Base-by-base conservation (phyloP, 1,139 yeast genomes). In the Hemisphaericaspora xylofermentans region DNA sequence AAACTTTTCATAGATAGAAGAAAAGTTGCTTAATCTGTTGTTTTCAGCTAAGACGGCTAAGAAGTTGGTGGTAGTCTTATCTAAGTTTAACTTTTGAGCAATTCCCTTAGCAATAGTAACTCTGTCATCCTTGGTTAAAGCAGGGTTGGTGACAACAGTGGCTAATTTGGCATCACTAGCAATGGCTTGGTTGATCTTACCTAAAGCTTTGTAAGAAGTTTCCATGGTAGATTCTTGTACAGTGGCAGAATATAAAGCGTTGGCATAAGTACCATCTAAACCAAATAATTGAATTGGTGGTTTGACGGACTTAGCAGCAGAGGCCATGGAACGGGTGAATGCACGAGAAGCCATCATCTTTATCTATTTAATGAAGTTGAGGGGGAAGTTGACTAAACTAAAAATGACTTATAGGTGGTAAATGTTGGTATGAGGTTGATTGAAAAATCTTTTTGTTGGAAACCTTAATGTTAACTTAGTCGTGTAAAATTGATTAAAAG, bases 221-320 rank as follows among this genome's bases (percentile, higher is more conserved):
- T 82, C 91, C 53, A 93, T 74, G 19, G 88, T 74, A 28, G 95
- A 79, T 56, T 83, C 82, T 76, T 87, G 87, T 53, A 84, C 84
- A 43, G 98, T 86, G 27, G 98, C 98, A 44, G 91, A 76, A 80
- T 84, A 93, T 57, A 93, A 78, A 38, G 99, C 97, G 48, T 88
- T 79, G 57, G 98, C 98, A 66, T 93, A 93, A 50, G 98, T 89
- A 63, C 98, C 98, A 56, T 91, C 97, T 53, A 93, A 73, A 51
- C 98, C 98, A 61, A 80, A 91, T 66, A 93, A 80, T 77, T 89
- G 96, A 51, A 91, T 85, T 45, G 98, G 98, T 47, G 95, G 94
- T 67, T 82, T 83, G 58, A 78, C 76, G 45, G 75, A 57, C 59
- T 76, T 74, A 56, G 79, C 64, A 53, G 86, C 77, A 45, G 87